phyloP scores from a whole-genome alignment of 1,284 basidiomycete species.

The Leccinum pallidistipes region DNA sequence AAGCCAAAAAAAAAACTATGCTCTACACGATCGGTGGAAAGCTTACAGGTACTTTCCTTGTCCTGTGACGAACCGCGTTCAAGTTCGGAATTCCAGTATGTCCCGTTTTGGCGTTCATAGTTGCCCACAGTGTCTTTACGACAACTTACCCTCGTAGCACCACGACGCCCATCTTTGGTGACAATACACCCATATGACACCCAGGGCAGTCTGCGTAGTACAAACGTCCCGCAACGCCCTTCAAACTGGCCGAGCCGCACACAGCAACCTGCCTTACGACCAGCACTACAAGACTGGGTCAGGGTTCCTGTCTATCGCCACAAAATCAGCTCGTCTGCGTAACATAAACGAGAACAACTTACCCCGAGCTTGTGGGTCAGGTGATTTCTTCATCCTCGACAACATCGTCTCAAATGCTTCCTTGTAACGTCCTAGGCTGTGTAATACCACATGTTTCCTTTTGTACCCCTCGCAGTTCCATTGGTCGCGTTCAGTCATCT shows the following conservation, averaged over 20 bases:
- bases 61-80: conserved; percentile 14
- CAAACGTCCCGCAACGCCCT: neutral
- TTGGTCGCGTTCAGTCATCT: too few species aligned
- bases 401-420: too few species aligned
- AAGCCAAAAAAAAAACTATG: neutral
- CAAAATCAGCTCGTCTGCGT: too few species aligned
- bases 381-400: too few species aligned
- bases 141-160: conserved; percentile 9
- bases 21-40: neutral
- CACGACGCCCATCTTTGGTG: conserved; percentile 18
- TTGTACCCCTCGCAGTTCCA: too few species aligned
- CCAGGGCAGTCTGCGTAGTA: neutral
- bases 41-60: neutral
- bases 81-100: conserved; percentile 42
- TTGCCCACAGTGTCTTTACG: neutral
- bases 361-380: too few species aligned
- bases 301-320: conserved; percentile 26
- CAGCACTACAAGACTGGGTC: conserved; percentile 40
- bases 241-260: neutral
- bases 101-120: neutral
- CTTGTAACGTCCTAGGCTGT: too few species aligned
- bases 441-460: too few species aligned
- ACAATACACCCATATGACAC: conserved; percentile 26
- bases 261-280: neutral
- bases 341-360: too few species aligned